Conservation (phyloP, 2,329 filamentous ascomycete species). For the Fonsecaea erecta region DNA sequence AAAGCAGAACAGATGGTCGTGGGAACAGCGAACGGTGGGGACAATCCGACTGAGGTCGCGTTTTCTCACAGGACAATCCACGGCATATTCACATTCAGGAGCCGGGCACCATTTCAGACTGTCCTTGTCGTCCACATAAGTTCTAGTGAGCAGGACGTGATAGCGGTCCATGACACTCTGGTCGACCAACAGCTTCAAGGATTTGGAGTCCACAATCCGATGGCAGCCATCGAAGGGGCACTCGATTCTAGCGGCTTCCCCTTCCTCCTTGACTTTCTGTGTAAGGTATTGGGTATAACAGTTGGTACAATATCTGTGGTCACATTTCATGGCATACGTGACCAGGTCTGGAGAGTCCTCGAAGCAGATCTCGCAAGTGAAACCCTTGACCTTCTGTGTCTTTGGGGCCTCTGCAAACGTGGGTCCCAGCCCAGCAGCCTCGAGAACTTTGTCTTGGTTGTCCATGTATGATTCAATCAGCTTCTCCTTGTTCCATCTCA, state of each 20-base stretch:
- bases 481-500: conserved; percentile 94
- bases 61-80: conserved; percentile 86
- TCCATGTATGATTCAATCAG: conserved; percentile 98
- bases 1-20: conserved; percentile 90
- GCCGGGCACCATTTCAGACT: conserved; percentile 97
- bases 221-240: conserved; percentile 88
- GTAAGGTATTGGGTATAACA: conserved; percentile 90
- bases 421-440: conserved; percentile 79
- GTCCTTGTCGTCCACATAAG: conserved; percentile 96
- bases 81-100: conserved; percentile 91
- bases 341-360: conserved; percentile 78
- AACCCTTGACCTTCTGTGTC: conserved; percentile 73
- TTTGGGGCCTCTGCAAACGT: conserved; percentile 66
- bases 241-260: conserved; percentile 91
- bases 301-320: conserved; percentile 87
- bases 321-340: conserved; percentile 93
- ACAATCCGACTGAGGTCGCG: conserved; percentile 84
- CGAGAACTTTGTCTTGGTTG: conserved; percentile 74
- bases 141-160: conserved; percentile 82
- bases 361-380: conserved; percentile 94
- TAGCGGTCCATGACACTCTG: conserved; percentile 68
- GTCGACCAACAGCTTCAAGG: conserved; percentile 74
- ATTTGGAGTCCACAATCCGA: conserved; percentile 87
- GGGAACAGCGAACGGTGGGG: conserved; percentile 84
- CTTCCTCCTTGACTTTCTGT: conserved; percentile 94